Base-by-base conservation (phyloP, 768 basidiomycete genomes). In the Terana coerulea region DNA sequence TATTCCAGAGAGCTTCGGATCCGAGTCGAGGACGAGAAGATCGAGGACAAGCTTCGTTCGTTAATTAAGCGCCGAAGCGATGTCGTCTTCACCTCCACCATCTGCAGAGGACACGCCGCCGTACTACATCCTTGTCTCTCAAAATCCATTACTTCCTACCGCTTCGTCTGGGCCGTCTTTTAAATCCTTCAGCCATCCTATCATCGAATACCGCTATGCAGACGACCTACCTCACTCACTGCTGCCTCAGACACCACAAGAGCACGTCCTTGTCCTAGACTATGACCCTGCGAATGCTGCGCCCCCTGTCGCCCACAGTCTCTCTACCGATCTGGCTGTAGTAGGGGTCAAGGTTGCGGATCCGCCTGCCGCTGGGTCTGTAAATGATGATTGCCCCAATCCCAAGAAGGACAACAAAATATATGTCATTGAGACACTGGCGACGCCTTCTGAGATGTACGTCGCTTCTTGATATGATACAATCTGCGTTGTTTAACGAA, bases 151-250 rank as follows among this genome's bases (percentile, higher is more conserved):
- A 21, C 69, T 74, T 2, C 70, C 75, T 10, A 64, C 76, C 24
- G 68, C 74, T 2, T 68, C 70, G 10, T 60, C 72, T 41, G 26
- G 61, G 19, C 55, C 67, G 3, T 31, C 40, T 7, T 53, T 47
- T 15, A 47, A 66, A 12, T 44, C 75, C n/a, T 72, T 88, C 44
- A 69, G 76, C 10, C 90, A 92, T 61, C 86, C 88, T 4, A 69
- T 72, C 36, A 83, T 93, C 15, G 85, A 91, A 59, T 91, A 91
- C 64, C 86, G 88, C 59, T 92, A 88, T 61, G 77, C 80, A 17
- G 88, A 93, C 59, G 91, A 93, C 61, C 75, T 84, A 0, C 83
- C 88, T 3, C 66, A 80, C n/a, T 67, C 79, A 10, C 67, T 91
- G 11, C 68, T 89, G 34, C 83, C 86, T 4, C 76, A 72, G 30